Evolutionary conservation across 169 alveolate species (phyloP).

Genomic region (Cryptosporidium ubiquitum): DNA sequence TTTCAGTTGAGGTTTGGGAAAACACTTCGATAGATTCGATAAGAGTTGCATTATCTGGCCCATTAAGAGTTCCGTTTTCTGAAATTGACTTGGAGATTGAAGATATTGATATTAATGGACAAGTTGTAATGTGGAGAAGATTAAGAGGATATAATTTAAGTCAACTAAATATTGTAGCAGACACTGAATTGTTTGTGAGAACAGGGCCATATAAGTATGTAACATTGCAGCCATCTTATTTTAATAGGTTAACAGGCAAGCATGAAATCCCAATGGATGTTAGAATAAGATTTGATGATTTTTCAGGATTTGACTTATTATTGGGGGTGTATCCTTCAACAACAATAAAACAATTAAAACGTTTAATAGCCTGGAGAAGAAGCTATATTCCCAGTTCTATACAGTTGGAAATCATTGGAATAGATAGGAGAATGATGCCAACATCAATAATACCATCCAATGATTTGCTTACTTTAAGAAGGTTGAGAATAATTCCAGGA

Average conservation of each 20-base stretch:
- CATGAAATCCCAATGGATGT: conserved; percentile 70
- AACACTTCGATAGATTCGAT: conserved; percentile 65
- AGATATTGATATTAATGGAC: conserved; percentile 70
- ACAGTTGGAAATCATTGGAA: conserved; percentile 61
- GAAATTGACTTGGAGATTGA: conserved; percentile 68
- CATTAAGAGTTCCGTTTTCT: conserved; percentile 61
- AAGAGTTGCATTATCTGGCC: conserved; percentile 52
- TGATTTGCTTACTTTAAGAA: conserved; percentile 53
- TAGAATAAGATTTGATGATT: conserved; percentile 67
- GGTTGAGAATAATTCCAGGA: conserved; percentile 55
- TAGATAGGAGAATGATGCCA: conserved; percentile 71
- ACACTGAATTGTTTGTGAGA: conserved; percentile 67
- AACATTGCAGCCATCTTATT: conserved; percentile 66
- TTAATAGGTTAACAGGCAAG: conserved; percentile 52
- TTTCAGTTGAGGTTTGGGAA: conserved; percentile 67
- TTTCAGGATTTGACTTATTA: conserved; percentile 62
- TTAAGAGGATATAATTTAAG: conserved; percentile 65
- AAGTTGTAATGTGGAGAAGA: conserved; percentile 75
- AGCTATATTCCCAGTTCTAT: conserved; percentile 64
- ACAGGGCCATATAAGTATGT: conserved; percentile 67
- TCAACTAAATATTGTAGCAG: conserved; percentile 47
- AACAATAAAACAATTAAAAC: conserved; percentile 61
- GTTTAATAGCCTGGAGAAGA: conserved; percentile 73
- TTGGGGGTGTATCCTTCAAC: conserved; percentile 70
- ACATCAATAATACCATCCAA: conserved; percentile 62